These are phyloP conservation scores for Suillus plorans DNA, from an alignment of 768 basidiomycete genomes.

Conservation along the genomic window DNA sequence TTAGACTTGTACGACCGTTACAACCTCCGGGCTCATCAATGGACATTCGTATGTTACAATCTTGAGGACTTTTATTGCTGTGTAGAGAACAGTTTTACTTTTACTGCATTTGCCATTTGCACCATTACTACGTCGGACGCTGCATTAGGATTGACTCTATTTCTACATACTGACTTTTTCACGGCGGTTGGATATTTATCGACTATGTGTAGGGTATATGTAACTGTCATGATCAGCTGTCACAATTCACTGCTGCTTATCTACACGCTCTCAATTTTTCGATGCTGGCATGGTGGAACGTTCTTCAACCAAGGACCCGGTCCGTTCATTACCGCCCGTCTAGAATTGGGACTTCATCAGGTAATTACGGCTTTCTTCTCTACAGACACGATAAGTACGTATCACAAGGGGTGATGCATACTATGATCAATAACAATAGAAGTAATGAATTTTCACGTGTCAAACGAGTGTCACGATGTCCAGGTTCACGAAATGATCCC, in stretches of 20 bases:
- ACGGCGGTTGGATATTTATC: background rate
- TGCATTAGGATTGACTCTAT: background rate
- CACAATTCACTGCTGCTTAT: background rate
- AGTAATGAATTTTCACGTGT: slow-evolving; percentile 7
- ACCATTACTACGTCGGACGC: background rate
- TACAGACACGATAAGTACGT: background rate
- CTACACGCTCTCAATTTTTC: background rate
- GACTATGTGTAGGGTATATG: background rate
- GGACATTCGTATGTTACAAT: slow-evolving; percentile 1
- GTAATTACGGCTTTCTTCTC: background rate
- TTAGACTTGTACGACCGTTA: slow-evolving; percentile 1
- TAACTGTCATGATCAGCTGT: background rate
- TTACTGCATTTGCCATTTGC: background rate
- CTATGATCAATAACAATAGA: background rate
- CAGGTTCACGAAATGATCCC: slow-evolving; percentile 56
- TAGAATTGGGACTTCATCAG: background rate
- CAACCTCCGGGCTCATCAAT: background rate
- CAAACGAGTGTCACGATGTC: slow-evolving; percentile 52
- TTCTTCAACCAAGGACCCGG: background rate
- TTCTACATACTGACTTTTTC: background rate
- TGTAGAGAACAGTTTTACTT: background rate
- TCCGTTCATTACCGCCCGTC: background rate
- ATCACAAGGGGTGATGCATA: background rate
- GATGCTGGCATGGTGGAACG: background rate
- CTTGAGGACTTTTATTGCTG: background rate